Percentiles rank a stretch among this genome's conserved stretches.
Conservation (phyloP, 192 early-diverging fungal species). For the Paraglomus brasilianum region DNA sequence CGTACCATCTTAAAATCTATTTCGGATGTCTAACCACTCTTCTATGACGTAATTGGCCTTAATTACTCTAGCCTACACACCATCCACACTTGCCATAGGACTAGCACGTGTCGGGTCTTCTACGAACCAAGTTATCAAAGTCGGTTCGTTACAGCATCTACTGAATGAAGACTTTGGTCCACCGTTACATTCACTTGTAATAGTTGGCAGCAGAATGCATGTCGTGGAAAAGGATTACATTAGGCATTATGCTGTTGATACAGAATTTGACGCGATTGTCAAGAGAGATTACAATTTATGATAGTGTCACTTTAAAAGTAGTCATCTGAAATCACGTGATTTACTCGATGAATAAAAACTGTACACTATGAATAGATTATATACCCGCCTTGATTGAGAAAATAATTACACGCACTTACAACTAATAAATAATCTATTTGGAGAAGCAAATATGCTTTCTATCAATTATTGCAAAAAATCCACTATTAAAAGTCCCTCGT, state of each 20-base stretch:
- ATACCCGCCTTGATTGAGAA: too few relatives aligned
- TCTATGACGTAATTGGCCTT: not conserved
- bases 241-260: slow-evolving; percentile 70
- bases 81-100: slow-evolving; percentile 84
- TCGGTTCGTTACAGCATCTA: slow-evolving; percentile 87
- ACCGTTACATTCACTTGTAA: slow-evolving; percentile 91
- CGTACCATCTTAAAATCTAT: not conserved
- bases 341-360: too few relatives aligned
- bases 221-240: slow-evolving; percentile 89
- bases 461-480: too few relatives aligned
- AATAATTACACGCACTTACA: too few relatives aligned
- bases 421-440: too few relatives aligned
- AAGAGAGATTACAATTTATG: slow-evolving; percentile 62
- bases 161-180: slow-evolving; percentile 84
- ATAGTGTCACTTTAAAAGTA: too few relatives aligned
- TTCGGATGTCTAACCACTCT: not conserved
- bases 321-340: too few relatives aligned
- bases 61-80: slow-evolving; percentile 60
- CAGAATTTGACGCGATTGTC: slow-evolving; percentile 64
- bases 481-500: too few relatives aligned
- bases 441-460: too few relatives aligned
- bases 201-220: slow-evolving; percentile 89
- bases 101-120: slow-evolving; percentile 85
- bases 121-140: slow-evolving; percentile 73
- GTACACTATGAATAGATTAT: too few relatives aligned